These are phyloP conservation scores for Sordaria brevicollis DNA, from an alignment of 495 filamentous ascomycete species.

Conservation along the genomic window DNA sequence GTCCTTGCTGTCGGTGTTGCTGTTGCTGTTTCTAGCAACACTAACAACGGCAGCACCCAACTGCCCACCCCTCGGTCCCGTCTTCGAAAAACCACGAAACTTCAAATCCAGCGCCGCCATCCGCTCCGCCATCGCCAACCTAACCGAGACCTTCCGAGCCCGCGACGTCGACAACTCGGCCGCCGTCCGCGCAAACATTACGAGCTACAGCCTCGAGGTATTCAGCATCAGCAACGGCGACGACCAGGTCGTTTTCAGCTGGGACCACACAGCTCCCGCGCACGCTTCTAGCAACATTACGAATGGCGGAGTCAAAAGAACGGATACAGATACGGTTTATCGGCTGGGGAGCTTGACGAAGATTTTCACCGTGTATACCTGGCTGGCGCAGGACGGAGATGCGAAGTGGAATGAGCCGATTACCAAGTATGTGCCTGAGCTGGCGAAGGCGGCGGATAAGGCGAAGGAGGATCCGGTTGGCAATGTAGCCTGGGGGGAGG, in stretches of 20 bases:
- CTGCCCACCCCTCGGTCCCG: conserved; percentile 41
- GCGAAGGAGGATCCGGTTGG: conserved; percentile 26
- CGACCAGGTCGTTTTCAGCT: conserved; percentile 33
- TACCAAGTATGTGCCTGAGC: conserved; percentile 47
- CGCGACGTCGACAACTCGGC: conserved; percentile 23
- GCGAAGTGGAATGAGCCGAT: conserved; percentile 32
- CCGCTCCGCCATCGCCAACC: conserved; percentile 24
- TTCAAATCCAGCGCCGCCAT: conserved; percentile 25
- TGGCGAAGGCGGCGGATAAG: conserved; percentile 24
- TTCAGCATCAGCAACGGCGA: conserved; percentile 34
- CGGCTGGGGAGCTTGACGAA: conserved; percentile 42
- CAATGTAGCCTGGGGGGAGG: conserved; percentile 40
- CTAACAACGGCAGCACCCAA: conserved; percentile 16
- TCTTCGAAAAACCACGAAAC: conserved; percentile 33
- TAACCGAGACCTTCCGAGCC: conserved; percentile 23
- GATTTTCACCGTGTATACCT: conserved; percentile 37
- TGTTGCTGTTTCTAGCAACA: conserved; percentile 2
- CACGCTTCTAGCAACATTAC: conserved; percentile 13
- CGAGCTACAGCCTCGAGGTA: conserved; percentile 42
- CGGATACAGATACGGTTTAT: conserved; percentile 39
- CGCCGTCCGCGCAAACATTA: conserved; percentile 28
- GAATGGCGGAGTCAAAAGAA: conserved; percentile 24
- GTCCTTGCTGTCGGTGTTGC: not conserved
- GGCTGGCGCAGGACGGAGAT: conserved; percentile 34
- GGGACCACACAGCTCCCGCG: conserved; percentile 35